Conservation (phyloP, 2,329 filamentous ascomycete genomes). For the Colletotrichum liaoningense region DNA sequence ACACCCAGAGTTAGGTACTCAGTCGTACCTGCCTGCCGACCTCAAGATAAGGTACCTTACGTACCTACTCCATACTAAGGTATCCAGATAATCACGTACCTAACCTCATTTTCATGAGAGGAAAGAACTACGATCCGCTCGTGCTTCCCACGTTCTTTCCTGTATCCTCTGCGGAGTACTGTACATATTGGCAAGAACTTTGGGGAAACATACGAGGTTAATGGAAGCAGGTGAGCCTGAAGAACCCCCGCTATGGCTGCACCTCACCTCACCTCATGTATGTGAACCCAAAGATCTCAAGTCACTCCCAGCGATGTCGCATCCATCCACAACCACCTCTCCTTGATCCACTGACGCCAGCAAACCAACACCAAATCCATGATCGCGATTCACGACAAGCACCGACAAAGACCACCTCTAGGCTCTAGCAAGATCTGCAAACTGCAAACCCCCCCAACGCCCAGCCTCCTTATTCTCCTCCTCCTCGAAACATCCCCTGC, state of each 20-base stretch:
- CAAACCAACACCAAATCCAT: constrained; percentile 12
- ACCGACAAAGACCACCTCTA: not conserved
- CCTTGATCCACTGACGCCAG: constrained; percentile 22
- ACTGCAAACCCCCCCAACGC: not conserved
- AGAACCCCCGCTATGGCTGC: constrained; percentile 6
- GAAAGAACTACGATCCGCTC: not conserved
- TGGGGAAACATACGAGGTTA: not conserved
- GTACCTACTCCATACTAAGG: not conserved
- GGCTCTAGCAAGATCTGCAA: not conserved
- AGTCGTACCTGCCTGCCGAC: not conserved
- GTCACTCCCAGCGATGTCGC: constrained; percentile 1
- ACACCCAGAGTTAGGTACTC: not conserved
- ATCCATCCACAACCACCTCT: not conserved
- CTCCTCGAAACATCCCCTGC: constrained; percentile 4
- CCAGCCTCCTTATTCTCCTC: constrained; percentile 17
- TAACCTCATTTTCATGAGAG: not conserved
- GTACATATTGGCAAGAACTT: not conserved
- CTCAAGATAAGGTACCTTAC: not conserved
- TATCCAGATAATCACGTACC: too few species aligned
- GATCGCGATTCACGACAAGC: not conserved
- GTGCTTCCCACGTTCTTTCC: not conserved
- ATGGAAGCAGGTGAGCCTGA: constrained; percentile 9
- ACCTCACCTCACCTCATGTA: constrained; percentile 7
- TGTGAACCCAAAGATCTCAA: constrained; percentile 22
- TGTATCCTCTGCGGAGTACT: not conserved